These are phyloP conservation scores for Geotrichum carabidarum DNA, from an alignment of 1,139 yeast species.

Conservation along the genomic window DNA sequence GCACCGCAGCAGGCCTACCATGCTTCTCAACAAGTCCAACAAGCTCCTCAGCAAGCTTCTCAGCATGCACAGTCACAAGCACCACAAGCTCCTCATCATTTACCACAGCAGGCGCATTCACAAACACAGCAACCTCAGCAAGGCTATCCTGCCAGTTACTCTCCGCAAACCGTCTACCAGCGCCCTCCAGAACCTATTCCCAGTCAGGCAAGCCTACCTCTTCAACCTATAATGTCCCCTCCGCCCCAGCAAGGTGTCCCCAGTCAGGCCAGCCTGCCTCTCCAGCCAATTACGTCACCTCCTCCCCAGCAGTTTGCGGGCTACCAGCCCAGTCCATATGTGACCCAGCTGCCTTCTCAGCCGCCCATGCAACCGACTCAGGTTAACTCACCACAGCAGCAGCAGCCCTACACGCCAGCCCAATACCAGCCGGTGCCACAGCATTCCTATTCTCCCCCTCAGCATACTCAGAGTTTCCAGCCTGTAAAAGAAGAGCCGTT, in stretches of 20 bases:
- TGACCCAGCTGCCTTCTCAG: background rate
- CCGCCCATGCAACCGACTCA: constrained; percentile 13
- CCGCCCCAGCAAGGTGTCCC: constrained; percentile 3
- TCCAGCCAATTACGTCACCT: background rate
- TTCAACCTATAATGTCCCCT: background rate
- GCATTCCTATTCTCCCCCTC: background rate
- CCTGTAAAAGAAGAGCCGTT: constrained; percentile 28
- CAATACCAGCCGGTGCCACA: background rate
- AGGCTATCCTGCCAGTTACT: background rate
- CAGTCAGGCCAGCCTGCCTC: constrained; percentile 6
- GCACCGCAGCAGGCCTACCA: constrained; percentile 4
- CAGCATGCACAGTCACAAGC: constrained; percentile 2
- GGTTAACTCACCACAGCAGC: background rate
- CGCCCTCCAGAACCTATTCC: background rate
- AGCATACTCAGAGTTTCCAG: background rate
- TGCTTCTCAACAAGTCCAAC: constrained; percentile 3
- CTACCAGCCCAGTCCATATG: no score
- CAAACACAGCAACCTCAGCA: constrained; percentile 8
- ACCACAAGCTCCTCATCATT: constrained; percentile 1
- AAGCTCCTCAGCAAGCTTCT: constrained; percentile 1
- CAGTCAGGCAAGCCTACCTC: constrained; percentile 6
- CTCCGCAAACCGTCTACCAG: no score
- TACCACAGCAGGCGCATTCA: constrained; percentile 5
- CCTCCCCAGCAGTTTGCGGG: background rate
- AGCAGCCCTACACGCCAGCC: background rate